Conservation (phyloP, 169 alveolate genomes). For the Miamiensis avidus region DNA sequence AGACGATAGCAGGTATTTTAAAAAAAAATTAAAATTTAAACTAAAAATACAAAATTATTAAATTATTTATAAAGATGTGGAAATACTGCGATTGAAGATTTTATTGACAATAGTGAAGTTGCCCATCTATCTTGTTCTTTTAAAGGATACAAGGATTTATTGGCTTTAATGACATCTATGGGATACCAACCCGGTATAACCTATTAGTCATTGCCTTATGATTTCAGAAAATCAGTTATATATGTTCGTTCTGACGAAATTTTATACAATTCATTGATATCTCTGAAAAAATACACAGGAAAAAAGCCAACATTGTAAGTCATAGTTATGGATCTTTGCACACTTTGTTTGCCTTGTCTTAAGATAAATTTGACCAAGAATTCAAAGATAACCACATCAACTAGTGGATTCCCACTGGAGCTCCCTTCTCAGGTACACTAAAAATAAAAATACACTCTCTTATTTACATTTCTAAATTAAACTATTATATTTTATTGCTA, state of each 20-base stretch:
- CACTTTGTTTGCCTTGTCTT: neutral
- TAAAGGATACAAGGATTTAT: too few species aligned
- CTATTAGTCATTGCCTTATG: neutral
- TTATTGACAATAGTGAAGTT: too few species aligned
- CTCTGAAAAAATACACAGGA: neutral
- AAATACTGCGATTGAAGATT: neutral
- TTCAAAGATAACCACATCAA: neutral
- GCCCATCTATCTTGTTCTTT: neutral
- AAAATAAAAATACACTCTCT: too few species aligned
- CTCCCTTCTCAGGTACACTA: neutral
- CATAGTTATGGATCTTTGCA: neutral
- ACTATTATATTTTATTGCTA: too few species aligned
- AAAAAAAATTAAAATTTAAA: too few species aligned
- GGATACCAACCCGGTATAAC: neutral
- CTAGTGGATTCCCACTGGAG: neutral
- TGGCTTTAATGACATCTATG: too few species aligned
- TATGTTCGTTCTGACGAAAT: neutral
- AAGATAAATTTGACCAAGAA: neutral
- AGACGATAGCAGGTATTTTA: neutral
- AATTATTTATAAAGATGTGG: neutral
- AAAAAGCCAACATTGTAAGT: neutral
- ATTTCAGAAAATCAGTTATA: neutral
- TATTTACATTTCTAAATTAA: too few species aligned
- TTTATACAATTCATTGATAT: neutral
- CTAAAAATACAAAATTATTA: too few species aligned